These are phyloP conservation scores for Hydnomerulius pinastri DNA, from an alignment of 768 basidiomycete species.

Conservation along the genomic window DNA sequence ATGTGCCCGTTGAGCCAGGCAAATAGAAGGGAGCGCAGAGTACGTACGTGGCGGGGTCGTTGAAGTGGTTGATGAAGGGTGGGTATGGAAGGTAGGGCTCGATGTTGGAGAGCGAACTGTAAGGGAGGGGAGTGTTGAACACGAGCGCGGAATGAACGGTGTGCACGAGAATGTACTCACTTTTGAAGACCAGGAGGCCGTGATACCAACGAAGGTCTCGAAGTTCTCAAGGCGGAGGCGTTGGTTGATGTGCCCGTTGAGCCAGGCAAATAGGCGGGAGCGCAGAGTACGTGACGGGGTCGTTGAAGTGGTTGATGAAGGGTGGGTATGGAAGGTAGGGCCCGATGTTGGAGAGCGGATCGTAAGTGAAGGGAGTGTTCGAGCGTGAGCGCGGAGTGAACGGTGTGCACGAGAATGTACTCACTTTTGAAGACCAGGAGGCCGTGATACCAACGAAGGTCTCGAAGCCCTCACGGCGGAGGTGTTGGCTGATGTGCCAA, in stretches of 20 bases:
- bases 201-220: constrained; percentile 85
- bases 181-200: constrained; percentile 95
- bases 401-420: no score
- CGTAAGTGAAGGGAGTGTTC: no score
- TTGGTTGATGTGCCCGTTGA: constrained; percentile 96
- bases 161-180: no score
- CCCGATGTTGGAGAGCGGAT: no score
- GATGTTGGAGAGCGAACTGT: no score
- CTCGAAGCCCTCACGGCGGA: constrained; percentile 90
- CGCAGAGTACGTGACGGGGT: constrained; percentile 92
- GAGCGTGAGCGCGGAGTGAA: no score
- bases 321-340: no score
- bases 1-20: constrained; percentile 96
- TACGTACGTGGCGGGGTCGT: constrained; percentile 93
- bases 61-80: no score
- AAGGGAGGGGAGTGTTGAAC: no score
- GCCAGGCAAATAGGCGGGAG: constrained; percentile 92
- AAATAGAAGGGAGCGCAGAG: constrained; percentile 91
- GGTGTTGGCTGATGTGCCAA: constrained; percentile 94
- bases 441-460: constrained; percentile 92
- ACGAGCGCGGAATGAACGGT: no score
- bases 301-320: constrained; percentile 93
- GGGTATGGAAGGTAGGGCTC: no score
- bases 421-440: constrained; percentile 95
- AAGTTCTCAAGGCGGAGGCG: constrained; percentile 94